phyloP scores from a whole-genome alignment of 768 basidiomycete species.

The Cyclocybe cylindracea region DNA sequence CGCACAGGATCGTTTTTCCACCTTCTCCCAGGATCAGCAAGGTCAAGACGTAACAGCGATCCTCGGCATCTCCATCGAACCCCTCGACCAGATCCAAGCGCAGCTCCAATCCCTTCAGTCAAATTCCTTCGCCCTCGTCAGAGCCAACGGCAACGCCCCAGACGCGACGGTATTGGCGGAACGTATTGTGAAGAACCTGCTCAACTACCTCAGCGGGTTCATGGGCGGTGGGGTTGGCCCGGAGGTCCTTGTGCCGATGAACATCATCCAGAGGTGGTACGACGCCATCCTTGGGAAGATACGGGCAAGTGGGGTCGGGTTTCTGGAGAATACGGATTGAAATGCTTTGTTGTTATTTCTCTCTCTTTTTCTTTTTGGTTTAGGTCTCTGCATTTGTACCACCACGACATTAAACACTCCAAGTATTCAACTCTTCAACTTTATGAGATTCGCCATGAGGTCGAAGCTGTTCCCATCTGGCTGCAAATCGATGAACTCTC shows the following conservation, averaged over 20 bases:
- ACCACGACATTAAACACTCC: neutral
- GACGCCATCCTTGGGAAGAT: constrained; percentile 65
- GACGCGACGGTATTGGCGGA: constrained; percentile 65
- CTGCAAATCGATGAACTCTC: constrained; percentile 81
- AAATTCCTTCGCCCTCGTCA: constrained; percentile 19
- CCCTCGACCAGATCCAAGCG: constrained; percentile 57
- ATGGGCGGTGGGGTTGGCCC: constrained; percentile 46
- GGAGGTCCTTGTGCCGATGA: constrained; percentile 62
- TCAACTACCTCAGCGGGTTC: constrained; percentile 77
- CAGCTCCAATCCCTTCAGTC: constrained; percentile 53
- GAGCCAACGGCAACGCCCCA: constrained; percentile 18
- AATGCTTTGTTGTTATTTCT: neutral
- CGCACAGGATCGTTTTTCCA: constrained; percentile 41
- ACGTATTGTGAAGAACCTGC: constrained; percentile 69
- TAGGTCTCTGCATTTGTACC: constrained; percentile 6
- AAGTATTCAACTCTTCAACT: constrained; percentile 37
- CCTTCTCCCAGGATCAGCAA: constrained; percentile 32
- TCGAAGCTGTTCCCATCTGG: constrained; percentile 98
- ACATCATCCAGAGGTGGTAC: constrained; percentile 68
- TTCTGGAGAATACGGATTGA: constrained; percentile 55
- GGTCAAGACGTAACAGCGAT: constrained; percentile 61
- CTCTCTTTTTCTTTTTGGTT: neutral
- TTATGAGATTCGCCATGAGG: constrained; percentile 87
- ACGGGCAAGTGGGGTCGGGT: constrained; percentile 56
- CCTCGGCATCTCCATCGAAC: constrained; percentile 82